A percentile compares a stretch with the other conserved stretches of the same genome.
Evolutionary conservation across 2,329 filamentous ascomycete species (phyloP).

Genomic region (Ceratocystis alfenasii): DNA sequence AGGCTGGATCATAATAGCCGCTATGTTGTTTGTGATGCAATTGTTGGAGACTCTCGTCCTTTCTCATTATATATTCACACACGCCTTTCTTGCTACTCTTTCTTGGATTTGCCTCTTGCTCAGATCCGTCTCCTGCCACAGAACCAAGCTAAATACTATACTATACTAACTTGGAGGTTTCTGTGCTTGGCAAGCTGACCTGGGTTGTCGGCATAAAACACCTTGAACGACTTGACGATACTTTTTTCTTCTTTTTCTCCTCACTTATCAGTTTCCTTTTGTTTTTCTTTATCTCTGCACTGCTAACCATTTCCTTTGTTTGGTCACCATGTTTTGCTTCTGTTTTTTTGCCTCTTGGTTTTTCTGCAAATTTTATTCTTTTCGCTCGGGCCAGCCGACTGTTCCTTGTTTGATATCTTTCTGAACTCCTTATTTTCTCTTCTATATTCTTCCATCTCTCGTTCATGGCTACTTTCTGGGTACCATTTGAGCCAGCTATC

Average conservation of each 20-base stretch:
- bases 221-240: constrained; percentile 20
- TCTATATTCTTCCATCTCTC: constrained; percentile 3
- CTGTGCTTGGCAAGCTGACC: constrained; percentile 10
- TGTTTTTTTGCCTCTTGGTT: constrained; percentile 7
- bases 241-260: constrained; percentile 13
- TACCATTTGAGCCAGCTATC: constrained; percentile 6
- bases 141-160: neutral
- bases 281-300: neutral
- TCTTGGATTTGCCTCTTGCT: constrained; percentile 14
- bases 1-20: neutral
- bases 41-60: neutral
- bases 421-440: constrained; percentile 4
- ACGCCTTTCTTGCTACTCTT: constrained; percentile 12
- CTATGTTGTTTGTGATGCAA: neutral
- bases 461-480: constrained; percentile 7
- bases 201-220: constrained; percentile 16
- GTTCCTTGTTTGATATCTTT: constrained; percentile 15
- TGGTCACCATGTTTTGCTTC: constrained; percentile 8
- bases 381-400: constrained; percentile 10
- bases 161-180: neutral
- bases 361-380: neutral
- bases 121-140: neutral
- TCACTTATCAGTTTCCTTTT: constrained; percentile 8
- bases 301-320: constrained; percentile 8
- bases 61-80: neutral